These are phyloP conservation scores for Cylindrotheca closterium DNA, from an alignment of 108 stramenopile species.

Conservation along the genomic window DNA sequence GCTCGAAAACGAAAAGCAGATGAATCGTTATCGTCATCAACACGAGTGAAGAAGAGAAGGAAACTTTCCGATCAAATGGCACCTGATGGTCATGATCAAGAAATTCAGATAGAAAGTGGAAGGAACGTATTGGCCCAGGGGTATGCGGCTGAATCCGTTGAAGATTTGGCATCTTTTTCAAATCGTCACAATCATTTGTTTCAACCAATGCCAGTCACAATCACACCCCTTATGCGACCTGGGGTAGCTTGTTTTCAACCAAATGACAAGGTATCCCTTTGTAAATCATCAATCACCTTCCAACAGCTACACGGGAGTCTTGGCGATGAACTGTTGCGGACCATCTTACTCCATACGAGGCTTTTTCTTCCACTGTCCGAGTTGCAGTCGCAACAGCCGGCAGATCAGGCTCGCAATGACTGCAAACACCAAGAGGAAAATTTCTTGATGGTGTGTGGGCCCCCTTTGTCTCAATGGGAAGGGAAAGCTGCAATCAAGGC, in stretches of 20 bases:
- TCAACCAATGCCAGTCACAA: too few relatives aligned
- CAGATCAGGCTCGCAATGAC: neutral
- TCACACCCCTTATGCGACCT: too few relatives aligned
- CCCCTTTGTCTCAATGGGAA: slow-evolving; percentile 36
- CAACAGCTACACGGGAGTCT: slow-evolving; percentile 26
- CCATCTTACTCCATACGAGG: slow-evolving; percentile 38
- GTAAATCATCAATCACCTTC: slow-evolving; percentile 33
- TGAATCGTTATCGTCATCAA: too few relatives aligned
- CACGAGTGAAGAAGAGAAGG: too few relatives aligned
- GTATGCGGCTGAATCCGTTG: slow-evolving; percentile 2
- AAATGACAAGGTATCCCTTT: slow-evolving; percentile 41
- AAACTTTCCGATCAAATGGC: too few relatives aligned
- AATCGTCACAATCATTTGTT: too few relatives aligned
- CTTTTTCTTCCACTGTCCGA: slow-evolving; percentile 46
- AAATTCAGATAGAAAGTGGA: too few relatives aligned
- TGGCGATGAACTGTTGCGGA: slow-evolving; percentile 54
- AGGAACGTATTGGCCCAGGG: slow-evolving; percentile 18
- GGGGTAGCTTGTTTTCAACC: slow-evolving; percentile 12
- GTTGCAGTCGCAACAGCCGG: neutral
- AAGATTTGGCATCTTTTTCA: too few relatives aligned
- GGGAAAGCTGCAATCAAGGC: too few relatives aligned
- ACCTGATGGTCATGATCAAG: too few relatives aligned
- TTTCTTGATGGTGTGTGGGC: slow-evolving; percentile 68
- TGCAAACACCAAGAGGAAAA: slow-evolving; percentile 19
- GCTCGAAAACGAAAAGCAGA: too few relatives aligned